Conservation (phyloP, 495 filamentous ascomycete genomes). For the Hyaloscypha finlandica region DNA sequence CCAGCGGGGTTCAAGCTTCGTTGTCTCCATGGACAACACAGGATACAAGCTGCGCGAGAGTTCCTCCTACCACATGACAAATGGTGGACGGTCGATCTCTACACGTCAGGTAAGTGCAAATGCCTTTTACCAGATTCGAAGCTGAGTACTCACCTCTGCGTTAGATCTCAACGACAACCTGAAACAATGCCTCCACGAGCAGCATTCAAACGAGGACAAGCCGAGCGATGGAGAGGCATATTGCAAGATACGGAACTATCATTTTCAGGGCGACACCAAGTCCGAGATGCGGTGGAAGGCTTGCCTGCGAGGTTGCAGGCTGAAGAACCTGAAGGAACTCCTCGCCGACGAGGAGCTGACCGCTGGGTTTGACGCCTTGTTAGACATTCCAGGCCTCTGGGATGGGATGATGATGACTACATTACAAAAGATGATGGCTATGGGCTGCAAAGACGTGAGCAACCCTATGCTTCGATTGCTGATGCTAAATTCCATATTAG, state of each 20-base stretch:
- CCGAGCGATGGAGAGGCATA: conserved; percentile 42
- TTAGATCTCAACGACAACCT: conserved; percentile 34
- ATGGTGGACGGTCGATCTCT: conserved; percentile 22
- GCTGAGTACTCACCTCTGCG: conserved; percentile 17
- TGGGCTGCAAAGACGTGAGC: conserved; percentile 14
- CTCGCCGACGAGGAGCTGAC: background rate
- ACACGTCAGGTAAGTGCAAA: conserved; percentile 18
- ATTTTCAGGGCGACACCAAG: conserved; percentile 13
- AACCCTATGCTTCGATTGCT: conserved; percentile 5
- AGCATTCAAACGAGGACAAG: conserved; percentile 39
- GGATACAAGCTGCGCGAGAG: conserved; percentile 34
- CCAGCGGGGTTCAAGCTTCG: conserved; percentile 21
- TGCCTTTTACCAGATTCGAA: conserved; percentile 3
- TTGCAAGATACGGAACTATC: conserved; percentile 42
- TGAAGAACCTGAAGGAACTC: no score
- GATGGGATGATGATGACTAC: conserved; percentile 33
- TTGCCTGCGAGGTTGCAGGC: no score
- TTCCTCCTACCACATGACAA: conserved; percentile 26
- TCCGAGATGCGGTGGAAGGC: no score
- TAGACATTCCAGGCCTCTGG: conserved; percentile 36
- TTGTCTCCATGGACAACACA: conserved; percentile 39
- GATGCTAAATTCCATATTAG: conserved; percentile 16
- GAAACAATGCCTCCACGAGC: conserved; percentile 31
- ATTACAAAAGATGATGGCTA: conserved; percentile 27
- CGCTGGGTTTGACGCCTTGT: conserved; percentile 30